Conservation (phyloP, 1,139 yeast genomes). For the Debaryomycetaceae sp. region DNA sequence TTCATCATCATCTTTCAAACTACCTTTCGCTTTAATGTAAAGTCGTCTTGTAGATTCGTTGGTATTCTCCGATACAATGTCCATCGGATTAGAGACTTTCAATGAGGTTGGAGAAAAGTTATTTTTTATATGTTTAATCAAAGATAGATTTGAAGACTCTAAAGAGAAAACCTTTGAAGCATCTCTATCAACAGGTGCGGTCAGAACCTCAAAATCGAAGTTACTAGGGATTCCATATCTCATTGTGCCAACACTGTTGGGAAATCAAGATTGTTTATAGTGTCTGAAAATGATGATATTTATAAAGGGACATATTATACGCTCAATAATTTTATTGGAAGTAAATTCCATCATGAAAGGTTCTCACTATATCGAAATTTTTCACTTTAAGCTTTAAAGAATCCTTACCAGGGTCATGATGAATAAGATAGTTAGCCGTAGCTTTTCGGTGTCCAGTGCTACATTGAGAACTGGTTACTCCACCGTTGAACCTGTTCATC, state of each 20-base stretch:
- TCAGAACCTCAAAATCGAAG: constrained; percentile 17
- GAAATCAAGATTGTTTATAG: too few relatives aligned
- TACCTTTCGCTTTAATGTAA: background rate
- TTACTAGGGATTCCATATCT: constrained; percentile 26
- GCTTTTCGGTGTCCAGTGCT: constrained; percentile 41
- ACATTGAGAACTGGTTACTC: constrained; percentile 67
- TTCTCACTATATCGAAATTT: constrained; percentile 6
- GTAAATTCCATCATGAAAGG: constrained; percentile 3
- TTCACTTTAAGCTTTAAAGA: constrained; percentile 3
- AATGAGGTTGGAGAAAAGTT: background rate
- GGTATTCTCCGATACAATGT: background rate
- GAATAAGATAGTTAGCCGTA: constrained; percentile 27
- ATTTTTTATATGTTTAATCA: background rate
- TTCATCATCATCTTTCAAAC: background rate
- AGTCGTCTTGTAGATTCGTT: background rate
- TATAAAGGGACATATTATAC: background rate
- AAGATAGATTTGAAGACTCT: background rate
- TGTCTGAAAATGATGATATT: too few relatives aligned
- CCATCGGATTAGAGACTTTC: background rate
- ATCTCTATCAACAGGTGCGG: background rate
- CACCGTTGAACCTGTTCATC: constrained; percentile 88
- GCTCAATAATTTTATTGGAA: background rate
- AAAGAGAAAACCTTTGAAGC: background rate
- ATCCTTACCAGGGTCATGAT: constrained; percentile 1
- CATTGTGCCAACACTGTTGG: too few relatives aligned